Evolutionary conservation across 2,329 filamentous ascomycete genomes (phyloP).

Genomic region (Mycosphaerelloides madeirae): DNA sequence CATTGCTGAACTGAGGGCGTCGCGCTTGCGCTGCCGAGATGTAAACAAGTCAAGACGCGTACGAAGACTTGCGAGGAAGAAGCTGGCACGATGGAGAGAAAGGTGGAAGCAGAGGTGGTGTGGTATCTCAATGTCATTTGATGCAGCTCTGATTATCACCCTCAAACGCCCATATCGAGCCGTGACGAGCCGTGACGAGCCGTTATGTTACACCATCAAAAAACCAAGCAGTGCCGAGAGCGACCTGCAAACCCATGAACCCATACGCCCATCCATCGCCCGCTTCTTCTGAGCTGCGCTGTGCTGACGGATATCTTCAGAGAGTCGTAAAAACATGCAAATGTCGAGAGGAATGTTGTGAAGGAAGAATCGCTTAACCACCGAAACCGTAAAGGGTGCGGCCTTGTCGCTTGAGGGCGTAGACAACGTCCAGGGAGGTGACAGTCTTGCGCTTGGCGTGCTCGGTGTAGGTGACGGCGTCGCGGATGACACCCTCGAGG

Average conservation of each 20-base stretch:
- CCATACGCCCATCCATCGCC: slow-evolving; percentile 32
- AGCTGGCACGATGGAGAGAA: not conserved
- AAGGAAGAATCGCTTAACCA: slow-evolving; percentile 46
- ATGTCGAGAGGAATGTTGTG: slow-evolving; percentile 9
- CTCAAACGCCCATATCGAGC: slow-evolving; percentile 21
- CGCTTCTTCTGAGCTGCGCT: slow-evolving; percentile 26
- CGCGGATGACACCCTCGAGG: slow-evolving; percentile 75
- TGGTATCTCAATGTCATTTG: slow-evolving; percentile 22
- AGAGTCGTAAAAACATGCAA: slow-evolving; percentile 34
- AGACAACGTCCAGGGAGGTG: slow-evolving; percentile 59
- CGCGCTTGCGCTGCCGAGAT: slow-evolving; percentile 1
- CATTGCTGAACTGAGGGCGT: slow-evolving; percentile 4
- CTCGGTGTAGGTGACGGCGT: slow-evolving; percentile 76
- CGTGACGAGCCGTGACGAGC: slow-evolving; percentile 10
- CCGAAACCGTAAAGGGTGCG: slow-evolving; percentile 66
- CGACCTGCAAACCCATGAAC: slow-evolving; percentile 23
- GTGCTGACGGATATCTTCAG: slow-evolving; percentile 33
- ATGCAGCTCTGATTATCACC: slow-evolving; percentile 25
- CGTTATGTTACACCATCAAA: slow-evolving; percentile 31
- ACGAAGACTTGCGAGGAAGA: not conserved
- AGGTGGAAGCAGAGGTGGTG: slow-evolving; percentile 8
- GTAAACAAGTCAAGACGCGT: slow-evolving; percentile 15
- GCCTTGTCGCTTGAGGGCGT: slow-evolving; percentile 60
- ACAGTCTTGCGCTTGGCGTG: slow-evolving; percentile 76
- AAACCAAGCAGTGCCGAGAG: slow-evolving; percentile 24